Base-by-base conservation (phyloP, 2,329 filamentous ascomycete species). In the Epichloe festucae region DNA sequence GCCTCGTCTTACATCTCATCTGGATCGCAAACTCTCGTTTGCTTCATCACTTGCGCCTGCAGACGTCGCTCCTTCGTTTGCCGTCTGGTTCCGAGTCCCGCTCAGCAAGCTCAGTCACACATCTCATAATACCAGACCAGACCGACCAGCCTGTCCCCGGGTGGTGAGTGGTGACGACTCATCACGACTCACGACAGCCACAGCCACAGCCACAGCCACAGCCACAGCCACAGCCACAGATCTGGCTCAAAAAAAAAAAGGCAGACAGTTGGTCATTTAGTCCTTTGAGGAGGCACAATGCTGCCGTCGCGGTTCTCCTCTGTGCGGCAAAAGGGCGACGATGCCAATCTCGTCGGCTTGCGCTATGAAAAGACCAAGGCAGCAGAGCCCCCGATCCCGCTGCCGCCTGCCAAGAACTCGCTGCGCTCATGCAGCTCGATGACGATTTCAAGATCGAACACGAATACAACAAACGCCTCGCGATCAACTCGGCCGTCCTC, bases 311-410 rank as follows among this genome's bases (percentile, higher is more conserved):
- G 66, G 56, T 67, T 70, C 56, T 60, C 67, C 53, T 75, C 68
- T 57, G 62, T 70, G 60, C 71, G 74, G 57, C 64, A 68, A 56
- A 72, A 63, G 59, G 65, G 62, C 56, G 73, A 75, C 59, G 76
- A 78, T 57, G 65, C 69, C 42, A 67, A 64, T 56, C 63, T 82
- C 58, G 70, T 82, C 53, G 73, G 73, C 46, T 60, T 83, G 51
- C 75, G 77, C 53, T 83, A 84, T 67, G 80, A 84, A 61, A 74
- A 82, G 64, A 79, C 77, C 38, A 67, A 74, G 48, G 73, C 76
- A 58, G 76, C 76, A 46, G 74, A 77, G 63, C 76, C 76, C 53
- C 80, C 79, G 38, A 77, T 81, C 56, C 73, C 74, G 45, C 64
- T 79, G 53, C 65, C 72, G 47, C 71, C 73, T 55, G 63, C 63